Evolutionary conservation across 257 asterid species (phyloP).

Genomic region (Primulina tabacum): DNA sequence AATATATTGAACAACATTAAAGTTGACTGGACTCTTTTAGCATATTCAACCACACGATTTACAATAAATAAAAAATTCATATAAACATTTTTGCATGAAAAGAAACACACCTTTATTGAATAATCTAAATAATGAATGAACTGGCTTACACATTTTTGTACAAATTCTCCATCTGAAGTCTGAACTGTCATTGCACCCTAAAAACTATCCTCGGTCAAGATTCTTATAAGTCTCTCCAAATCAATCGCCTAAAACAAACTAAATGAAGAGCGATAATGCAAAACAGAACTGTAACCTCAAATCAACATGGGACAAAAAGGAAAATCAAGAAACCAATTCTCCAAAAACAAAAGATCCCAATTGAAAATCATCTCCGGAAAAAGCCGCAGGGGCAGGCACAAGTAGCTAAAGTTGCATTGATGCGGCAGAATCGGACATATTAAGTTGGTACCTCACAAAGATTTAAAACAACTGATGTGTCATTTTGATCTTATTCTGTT

Average conservation of each 20-base stretch:
- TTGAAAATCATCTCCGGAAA: conserved; percentile 29
- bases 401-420: conserved; percentile 58
- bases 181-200: conserved; percentile 32
- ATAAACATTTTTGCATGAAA: conserved; percentile 8
- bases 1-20: no score
- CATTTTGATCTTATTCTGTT: conserved; percentile 64
- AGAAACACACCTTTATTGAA: conserved; percentile 45
- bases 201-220: conserved; percentile 37
- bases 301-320: conserved; percentile 38
- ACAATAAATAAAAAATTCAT: no score
- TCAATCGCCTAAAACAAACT: conserved; percentile 20
- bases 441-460: background rate
- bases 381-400: conserved; percentile 35
- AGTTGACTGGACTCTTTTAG: no score
- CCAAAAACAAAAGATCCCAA: conserved; percentile 6
- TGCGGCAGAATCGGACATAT: background rate
- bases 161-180: conserved; percentile 37
- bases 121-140: conserved; percentile 34
- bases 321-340: conserved; percentile 41
- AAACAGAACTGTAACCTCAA: conserved; percentile 38
- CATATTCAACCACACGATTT: background rate
- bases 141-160: conserved; percentile 48
- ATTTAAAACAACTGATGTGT: conserved; percentile 57
- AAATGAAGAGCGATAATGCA: conserved; percentile 13
- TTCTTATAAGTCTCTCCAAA: conserved; percentile 32